Conservation (phyloP, 2,329 filamentous ascomycete genomes). For the Eutypella sp. region DNA sequence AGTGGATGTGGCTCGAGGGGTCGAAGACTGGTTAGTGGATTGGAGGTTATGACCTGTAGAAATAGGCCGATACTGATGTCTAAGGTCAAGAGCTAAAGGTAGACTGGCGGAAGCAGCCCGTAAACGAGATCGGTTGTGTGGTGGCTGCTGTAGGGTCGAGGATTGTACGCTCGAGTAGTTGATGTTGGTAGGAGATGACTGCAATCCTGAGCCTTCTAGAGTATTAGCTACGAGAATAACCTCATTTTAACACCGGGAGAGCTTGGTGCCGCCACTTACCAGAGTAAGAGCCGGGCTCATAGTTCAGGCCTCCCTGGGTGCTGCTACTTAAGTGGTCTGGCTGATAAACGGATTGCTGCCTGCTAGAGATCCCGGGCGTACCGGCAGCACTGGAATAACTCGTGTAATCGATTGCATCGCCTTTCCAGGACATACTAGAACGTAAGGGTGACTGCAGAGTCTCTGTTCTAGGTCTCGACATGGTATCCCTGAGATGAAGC, state of each 20-base stretch:
- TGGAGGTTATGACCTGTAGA: conserved; percentile 24
- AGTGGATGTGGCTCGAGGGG: conserved; percentile 34
- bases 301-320: conserved; percentile 38
- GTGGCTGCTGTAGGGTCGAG: conserved; percentile 36
- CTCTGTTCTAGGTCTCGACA: conserved; percentile 53
- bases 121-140: conserved; percentile 41
- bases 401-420: conserved; percentile 53
- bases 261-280: conserved; percentile 32
- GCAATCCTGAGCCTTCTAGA: conserved; percentile 38
- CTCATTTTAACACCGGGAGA: conserved; percentile 3
- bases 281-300: conserved; percentile 48
- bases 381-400: conserved; percentile 42
- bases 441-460: conserved; percentile 54
- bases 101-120: conserved; percentile 38
- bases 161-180: conserved; percentile 42
- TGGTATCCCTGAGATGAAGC: conserved; percentile 53
- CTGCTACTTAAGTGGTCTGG: conserved; percentile 40
- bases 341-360: conserved; percentile 47
- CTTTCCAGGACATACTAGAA: conserved; percentile 60
- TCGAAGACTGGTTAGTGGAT: conserved; percentile 24
- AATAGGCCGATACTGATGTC: conserved; percentile 28
- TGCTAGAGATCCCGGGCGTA: conserved; percentile 42
- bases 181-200: conserved; percentile 44
- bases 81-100: conserved; percentile 26
- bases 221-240: conserved; percentile 1